Evolutionary conservation across 2,329 filamentous ascomycete genomes (phyloP).

Genomic region (Pseudocercospora macadamiae): DNA sequence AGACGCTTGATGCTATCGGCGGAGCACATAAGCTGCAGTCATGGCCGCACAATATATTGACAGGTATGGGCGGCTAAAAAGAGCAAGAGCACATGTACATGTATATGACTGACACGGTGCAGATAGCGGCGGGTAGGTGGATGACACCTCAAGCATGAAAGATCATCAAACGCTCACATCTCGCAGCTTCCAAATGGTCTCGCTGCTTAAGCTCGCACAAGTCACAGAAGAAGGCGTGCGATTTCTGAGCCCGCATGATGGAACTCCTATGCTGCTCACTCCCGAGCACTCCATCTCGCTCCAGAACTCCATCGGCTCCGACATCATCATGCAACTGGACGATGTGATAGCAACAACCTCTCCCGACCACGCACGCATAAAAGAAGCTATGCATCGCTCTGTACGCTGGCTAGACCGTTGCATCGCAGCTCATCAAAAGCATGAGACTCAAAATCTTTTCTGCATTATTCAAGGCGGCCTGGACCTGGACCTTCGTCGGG

Average conservation of each 20-base stretch:
- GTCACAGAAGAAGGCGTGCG: slow-evolving; percentile 95
- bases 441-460: slow-evolving; percentile 86
- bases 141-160: neutral
- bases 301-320: slow-evolving; percentile 95
- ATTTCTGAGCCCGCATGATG: slow-evolving; percentile 95
- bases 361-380: slow-evolving; percentile 83
- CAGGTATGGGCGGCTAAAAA: slow-evolving; percentile 59
- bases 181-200: slow-evolving; percentile 97
- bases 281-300: slow-evolving; percentile 95
- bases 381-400: slow-evolving; percentile 91
- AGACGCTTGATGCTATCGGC: slow-evolving; percentile 81
- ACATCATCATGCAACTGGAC: slow-evolving; percentile 99
- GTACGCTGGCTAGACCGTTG: slow-evolving; percentile 96
- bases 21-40: slow-evolving; percentile 93
- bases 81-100: too few relatives aligned
- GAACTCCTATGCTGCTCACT: slow-evolving; percentile 92
- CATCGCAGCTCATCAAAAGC: slow-evolving; percentile 84
- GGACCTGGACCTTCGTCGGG: slow-evolving; percentile 79
- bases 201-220: slow-evolving; percentile 85
- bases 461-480: slow-evolving; percentile 98
- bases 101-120: slow-evolving; percentile 29
- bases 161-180: slow-evolving; percentile 8
- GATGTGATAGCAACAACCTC: slow-evolving; percentile 97
- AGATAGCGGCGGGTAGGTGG: slow-evolving; percentile 29
- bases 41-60: slow-evolving; percentile 94